Base-by-base conservation (phyloP, 768 basidiomycete species). In the Tulasnella calospora region DNA sequence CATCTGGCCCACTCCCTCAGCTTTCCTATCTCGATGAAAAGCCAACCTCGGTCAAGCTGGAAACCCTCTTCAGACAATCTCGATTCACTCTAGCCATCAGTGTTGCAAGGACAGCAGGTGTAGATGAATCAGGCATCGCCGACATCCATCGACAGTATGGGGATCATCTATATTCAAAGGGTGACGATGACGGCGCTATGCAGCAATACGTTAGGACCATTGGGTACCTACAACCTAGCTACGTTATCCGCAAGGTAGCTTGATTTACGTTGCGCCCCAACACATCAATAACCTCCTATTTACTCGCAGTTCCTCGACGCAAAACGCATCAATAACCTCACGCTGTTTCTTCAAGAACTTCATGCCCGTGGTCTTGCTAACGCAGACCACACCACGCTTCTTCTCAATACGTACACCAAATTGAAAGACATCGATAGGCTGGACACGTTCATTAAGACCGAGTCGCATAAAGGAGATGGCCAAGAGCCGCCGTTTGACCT, bases 351-450 rank as follows among this genome's bases (percentile, higher is more conserved):
- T 0, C 96, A 99, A 88, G 96, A 97, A 83, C 87, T 99, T 0
- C 98, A 99, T 83, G 88, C 93, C 1, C 87, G 92, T 0, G 92
- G 94, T 0, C 90, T 97, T 8, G 97, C 98, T 38, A 99, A 97
- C 82, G 90, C 95, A 0, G 96, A 99, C 82, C 97, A 98, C 82
- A 99, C 98, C 0, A 99, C 98, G 0, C 90, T 99, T 10, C 89
- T 99, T 4, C 89, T 99, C 35, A 99, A 99, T 83, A 96, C 96
- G 8, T 99, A 98, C 84, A 98, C 98, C 74, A 99, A 99, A 83
- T 91, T 98, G 30, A 94, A 95, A 79, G 98, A 99, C 81, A 91
- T 95, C 21, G 84, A 90, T 1, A 91, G 95, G 17, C 89, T 99
- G 1, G 95, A 98, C 81, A 90, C 88, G 79, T 99, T 99, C 84